Evolutionary conservation across 768 basidiomycete genomes (phyloP).

Genomic region (Termitomyces sp.): DNA sequence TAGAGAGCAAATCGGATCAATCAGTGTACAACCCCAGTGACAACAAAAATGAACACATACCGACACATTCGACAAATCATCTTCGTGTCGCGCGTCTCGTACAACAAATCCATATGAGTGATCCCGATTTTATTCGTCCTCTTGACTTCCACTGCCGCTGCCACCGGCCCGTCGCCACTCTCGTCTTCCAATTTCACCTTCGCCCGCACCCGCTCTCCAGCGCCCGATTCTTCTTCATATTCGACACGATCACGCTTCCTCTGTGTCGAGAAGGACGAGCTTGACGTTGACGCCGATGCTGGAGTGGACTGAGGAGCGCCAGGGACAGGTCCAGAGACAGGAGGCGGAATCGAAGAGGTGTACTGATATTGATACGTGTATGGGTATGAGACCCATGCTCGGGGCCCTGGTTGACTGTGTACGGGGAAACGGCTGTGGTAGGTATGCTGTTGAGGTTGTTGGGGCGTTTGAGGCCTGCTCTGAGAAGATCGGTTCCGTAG

Average conservation of each 20-base stretch:
- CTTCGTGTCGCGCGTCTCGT: constrained; percentile 16
- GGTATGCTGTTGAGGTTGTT: background rate
- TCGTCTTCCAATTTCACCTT: background rate
- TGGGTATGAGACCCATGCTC: background rate
- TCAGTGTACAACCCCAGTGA: background rate
- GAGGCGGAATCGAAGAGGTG: background rate
- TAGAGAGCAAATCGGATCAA: background rate
- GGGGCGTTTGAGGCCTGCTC: background rate
- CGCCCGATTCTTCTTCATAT: background rate
- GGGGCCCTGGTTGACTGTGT: background rate
- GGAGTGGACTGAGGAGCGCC: background rate
- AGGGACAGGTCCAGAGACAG: background rate
- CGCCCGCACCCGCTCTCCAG: background rate
- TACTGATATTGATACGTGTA: background rate
- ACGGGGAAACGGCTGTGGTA: background rate
- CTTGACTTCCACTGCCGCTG: background rate
- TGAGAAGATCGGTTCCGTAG: background rate
- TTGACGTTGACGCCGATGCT: background rate
- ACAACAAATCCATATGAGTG: constrained; percentile 25
- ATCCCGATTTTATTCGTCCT: constrained; percentile 21
- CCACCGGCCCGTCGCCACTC: background rate
- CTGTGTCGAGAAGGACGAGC: background rate
- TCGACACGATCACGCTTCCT: constrained; percentile 2
- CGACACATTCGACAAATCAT: constrained; percentile 25
- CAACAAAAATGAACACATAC: constrained; percentile 14